Base-by-base conservation (phyloP, 2,329 filamentous ascomycete species). In the Penicillium thymicola region DNA sequence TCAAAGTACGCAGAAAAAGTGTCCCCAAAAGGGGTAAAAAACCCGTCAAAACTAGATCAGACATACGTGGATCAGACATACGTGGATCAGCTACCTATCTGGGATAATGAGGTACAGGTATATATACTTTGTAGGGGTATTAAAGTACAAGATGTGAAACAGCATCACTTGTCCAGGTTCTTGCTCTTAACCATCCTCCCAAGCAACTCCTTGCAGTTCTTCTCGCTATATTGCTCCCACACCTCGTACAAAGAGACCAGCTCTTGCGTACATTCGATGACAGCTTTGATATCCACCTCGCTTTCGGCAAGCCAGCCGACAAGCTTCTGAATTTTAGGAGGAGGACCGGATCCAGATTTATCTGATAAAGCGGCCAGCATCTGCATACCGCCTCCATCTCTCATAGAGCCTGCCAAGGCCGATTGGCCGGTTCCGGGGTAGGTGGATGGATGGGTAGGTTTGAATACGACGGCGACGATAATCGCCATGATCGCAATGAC, bases 201-300 rank as follows among this genome's bases (percentile, higher is more conserved):
- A 65, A 89, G 81, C 60, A 82, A 76, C 60, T 88, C 86, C 70
- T 85, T 87, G 67, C 84, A 85, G 14, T 78, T 76, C 71, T 87
- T 85, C 67, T 88, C 85, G 53, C 77, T 84, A 67, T 86, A 88
- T 57, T 79, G 78, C 62, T 88, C 86, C 85, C 85, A 88, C 1
- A 85, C 75, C 68, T 95, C 90, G 70, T 96, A 96, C 61, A 96
- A 84, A 4, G 90, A 92, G 51, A 97, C 90, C 60, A 96, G 83
- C 76, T 96, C 92, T 75, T 97, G 92, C 0, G 90, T 93, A 68
- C 89, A 91, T 73, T 96, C 90, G 49, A 96, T 88, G 72, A 95
- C 87, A 32, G 86, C 88, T 62, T 90, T 85, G 67, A 96, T 89
- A 66, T 95, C 90, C 42, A 96, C 85, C 55, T 85, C 88, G 67